phyloP scores from a whole-genome alignment of 495 filamentous ascomycete genomes.

The Trichocladium uniseriatum region DNA sequence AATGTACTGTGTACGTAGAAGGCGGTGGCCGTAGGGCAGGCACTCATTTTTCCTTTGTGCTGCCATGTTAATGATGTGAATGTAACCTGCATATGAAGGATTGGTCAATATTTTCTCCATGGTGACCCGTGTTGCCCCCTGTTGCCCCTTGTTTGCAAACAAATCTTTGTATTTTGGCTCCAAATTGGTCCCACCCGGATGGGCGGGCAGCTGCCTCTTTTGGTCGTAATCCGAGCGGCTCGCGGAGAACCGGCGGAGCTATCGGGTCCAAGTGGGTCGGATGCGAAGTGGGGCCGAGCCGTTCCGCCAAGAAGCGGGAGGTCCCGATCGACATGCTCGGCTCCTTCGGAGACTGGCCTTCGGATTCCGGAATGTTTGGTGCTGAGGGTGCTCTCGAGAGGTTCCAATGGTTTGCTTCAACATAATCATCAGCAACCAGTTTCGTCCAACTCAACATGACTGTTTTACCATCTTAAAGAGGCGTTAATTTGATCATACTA shows the following conservation, averaged over 20 bases:
- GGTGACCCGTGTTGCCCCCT: too few species aligned
- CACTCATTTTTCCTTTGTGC: neutral
- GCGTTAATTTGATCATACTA: too few species aligned
- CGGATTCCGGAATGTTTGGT: too few species aligned
- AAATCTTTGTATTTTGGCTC: neutral
- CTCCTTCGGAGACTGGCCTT: too few species aligned
- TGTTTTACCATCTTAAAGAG: too few species aligned
- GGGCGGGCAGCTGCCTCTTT: neutral
- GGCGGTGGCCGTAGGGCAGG: slow-evolving; percentile 4
- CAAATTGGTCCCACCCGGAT: too few species aligned
- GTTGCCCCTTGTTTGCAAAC: neutral
- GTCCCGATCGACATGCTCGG: neutral
- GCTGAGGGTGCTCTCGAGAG: too few species aligned
- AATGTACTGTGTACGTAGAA: slow-evolving; percentile 3
- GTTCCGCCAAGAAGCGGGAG: neutral
- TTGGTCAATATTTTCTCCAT: neutral
- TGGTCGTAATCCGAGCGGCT: neutral
- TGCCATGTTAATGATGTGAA: slow-evolving; percentile 9
- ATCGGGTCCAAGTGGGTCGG: slow-evolving; percentile 8
- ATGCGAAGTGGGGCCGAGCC: neutral
- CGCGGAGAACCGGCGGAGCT: slow-evolving; percentile 14
- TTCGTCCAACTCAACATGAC: too few species aligned
- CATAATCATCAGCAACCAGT: too few species aligned
- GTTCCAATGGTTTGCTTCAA: too few species aligned
- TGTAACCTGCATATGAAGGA: neutral